A percentile compares a stretch with the other conserved stretches of the same genome.
Conservation (phyloP, 441 rosid genomes). For the Populus hybrid region DNA sequence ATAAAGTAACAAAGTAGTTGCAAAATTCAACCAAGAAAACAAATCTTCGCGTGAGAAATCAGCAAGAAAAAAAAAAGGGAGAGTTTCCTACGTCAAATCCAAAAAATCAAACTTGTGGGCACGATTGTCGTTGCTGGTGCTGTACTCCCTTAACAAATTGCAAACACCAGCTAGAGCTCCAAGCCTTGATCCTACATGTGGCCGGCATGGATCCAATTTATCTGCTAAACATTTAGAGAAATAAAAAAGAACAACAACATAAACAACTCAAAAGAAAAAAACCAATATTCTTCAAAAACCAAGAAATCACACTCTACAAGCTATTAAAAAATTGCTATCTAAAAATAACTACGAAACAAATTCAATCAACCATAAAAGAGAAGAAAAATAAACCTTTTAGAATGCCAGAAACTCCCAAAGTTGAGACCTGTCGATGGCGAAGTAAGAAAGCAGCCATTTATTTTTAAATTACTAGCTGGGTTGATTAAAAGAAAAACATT, state of each 20-base stretch:
- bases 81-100: constrained; percentile 70
- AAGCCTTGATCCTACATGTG: constrained; percentile 34
- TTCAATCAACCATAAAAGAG: background rate
- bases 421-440: constrained; percentile 48
- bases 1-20: background rate
- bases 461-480: background rate
- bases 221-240: constrained; percentile 31
- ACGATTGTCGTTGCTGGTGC: constrained; percentile 23
- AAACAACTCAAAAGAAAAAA: background rate
- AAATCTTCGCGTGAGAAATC: background rate
- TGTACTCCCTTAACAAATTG: constrained; percentile 41
- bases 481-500: background rate
- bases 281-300: background rate
- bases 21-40: background rate
- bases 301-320: background rate
- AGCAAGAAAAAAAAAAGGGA: background rate
- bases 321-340: background rate
- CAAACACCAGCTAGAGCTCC: constrained; percentile 27
- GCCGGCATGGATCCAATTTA: constrained; percentile 33
- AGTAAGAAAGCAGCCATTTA: constrained; percentile 52
- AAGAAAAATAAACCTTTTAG: constrained; percentile 42
- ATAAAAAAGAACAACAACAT: background rate
- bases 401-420: constrained; percentile 46
- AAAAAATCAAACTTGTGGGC: constrained; percentile 57
- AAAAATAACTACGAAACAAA: background rate